These are phyloP conservation scores for sweet orange (Citrus sinensis) DNA, from an alignment of 345 rosid species.

Conservation along the genomic window DNA sequence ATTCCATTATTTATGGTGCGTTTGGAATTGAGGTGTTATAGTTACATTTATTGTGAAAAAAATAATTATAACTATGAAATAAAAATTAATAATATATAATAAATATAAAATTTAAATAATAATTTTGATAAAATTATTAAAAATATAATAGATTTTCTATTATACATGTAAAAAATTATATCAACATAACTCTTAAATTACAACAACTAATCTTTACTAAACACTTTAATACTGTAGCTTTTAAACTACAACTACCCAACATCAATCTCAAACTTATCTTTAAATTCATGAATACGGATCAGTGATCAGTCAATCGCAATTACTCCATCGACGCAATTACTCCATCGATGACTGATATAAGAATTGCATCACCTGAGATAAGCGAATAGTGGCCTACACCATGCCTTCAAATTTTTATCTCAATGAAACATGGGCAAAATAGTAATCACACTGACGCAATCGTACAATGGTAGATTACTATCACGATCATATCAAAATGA, in stretches of 20 bases:
- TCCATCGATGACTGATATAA: not conserved
- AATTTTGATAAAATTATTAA: too few relatives aligned
- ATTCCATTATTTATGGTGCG: fast-evolving
- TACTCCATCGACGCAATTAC: not conserved
- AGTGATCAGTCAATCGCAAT: not conserved
- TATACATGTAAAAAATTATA: fast-evolving
- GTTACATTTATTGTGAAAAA: too few relatives aligned
- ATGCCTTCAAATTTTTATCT: not conserved
- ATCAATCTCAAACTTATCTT: too few relatives aligned
- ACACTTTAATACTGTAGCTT: fast-evolving
- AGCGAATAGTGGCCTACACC: too few relatives aligned
- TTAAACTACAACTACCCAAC: too few relatives aligned
- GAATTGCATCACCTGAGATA: slow-evolving; percentile 9
- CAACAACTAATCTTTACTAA: too few relatives aligned
- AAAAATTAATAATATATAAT: fast-evolving
- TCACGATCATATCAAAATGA: slow-evolving; percentile 9
- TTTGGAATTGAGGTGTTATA: too few relatives aligned
- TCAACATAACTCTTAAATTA: too few relatives aligned
- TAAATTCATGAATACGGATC: too few relatives aligned
- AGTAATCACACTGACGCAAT: not conserved
- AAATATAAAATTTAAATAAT: too few relatives aligned
- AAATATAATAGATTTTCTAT: fast-evolving
- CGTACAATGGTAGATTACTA: not conserved
- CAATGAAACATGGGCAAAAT: slow-evolving; percentile 11
- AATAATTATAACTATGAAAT: fast-evolving